phyloP scores from a whole-genome alignment of 345 rosid genomes.

The Citrus sp. region DNA sequence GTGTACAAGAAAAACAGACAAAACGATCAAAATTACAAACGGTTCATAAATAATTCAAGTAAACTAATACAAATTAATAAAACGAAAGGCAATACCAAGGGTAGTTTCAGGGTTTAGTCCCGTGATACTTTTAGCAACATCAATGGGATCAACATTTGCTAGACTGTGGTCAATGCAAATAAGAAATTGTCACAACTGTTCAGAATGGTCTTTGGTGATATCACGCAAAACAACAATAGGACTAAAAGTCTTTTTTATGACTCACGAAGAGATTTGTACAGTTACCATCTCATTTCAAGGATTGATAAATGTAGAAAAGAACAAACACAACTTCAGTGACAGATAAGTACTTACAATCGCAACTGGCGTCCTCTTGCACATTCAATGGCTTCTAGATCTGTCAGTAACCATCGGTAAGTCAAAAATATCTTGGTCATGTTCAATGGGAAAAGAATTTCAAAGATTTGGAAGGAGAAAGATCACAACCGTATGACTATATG shows the following conservation, averaged over 20 bases:
- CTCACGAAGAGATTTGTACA: not conserved
- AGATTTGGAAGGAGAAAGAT: conserved; percentile 6
- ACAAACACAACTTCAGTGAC: not conserved
- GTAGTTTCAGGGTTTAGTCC: conserved; percentile 95
- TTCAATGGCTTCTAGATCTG: conserved; percentile 81
- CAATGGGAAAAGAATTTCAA: conserved; percentile 14
- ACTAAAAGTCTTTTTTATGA: not conserved
- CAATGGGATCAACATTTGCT: conserved; percentile 97
- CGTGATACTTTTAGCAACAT: conserved; percentile 70
- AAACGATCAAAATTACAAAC: conserved; percentile 6
- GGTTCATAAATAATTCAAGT: not conserved
- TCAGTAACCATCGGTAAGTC: conserved; percentile 22
- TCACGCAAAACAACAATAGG: not conserved
- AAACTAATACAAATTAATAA: not conserved
- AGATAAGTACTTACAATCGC: conserved; percentile 64
- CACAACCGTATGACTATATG: not conserved
- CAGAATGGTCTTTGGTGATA: not conserved
- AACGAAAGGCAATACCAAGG: conserved; percentile 47
- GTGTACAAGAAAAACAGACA: conserved; percentile 12
- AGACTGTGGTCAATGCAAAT: conserved; percentile 51
- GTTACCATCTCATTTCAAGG: not conserved
- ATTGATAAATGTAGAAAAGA: not conserved
- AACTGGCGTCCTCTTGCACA: conserved; percentile 77
- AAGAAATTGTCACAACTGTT: conserved; percentile 13
- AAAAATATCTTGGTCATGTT: not conserved